Percentiles rank a stretch among this genome's conserved stretches.
These are phyloP conservation scores for Podospora pseudoanserina DNA, from an alignment of 495 filamentous ascomycete species.

Conservation along the genomic window DNA sequence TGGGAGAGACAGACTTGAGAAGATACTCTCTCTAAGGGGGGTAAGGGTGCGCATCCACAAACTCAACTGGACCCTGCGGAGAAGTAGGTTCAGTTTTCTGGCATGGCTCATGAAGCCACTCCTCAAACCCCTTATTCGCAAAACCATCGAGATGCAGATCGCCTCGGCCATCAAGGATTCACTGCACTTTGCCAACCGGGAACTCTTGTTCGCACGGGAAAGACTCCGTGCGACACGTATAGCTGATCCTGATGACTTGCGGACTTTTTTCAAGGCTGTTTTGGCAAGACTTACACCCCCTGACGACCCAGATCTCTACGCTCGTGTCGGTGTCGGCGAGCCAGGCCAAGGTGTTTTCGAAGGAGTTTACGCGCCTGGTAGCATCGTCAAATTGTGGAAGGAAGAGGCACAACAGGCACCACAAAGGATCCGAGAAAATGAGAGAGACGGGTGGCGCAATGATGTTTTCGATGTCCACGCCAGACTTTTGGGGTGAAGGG, in stretches of 20 bases:
- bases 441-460: constrained; percentile 80
- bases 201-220: constrained; percentile 82
- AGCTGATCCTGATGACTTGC: constrained; percentile 71
- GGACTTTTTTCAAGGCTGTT: constrained; percentile 78
- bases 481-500: constrained; percentile 17
- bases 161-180: constrained; percentile 65
- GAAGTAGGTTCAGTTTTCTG: constrained; percentile 70
- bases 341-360: constrained; percentile 69
- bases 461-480: constrained; percentile 72
- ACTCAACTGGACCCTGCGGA: constrained; percentile 70
- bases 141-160: constrained; percentile 73
- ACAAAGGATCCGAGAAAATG: constrained; percentile 55
- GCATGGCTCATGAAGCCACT: constrained; percentile 84
- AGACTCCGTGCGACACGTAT: constrained; percentile 80
- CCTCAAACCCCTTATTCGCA: constrained; percentile 73
- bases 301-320: constrained; percentile 70
- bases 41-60: constrained; percentile 83
- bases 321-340: constrained; percentile 61
- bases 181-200: constrained; percentile 72
- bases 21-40: constrained; percentile 71
- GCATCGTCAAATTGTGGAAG: constrained; percentile 81
- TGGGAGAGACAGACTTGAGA: constrained; percentile 65
- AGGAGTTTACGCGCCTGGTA: constrained; percentile 82
- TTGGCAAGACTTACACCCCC: constrained; percentile 65
- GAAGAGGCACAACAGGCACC: constrained; percentile 66